Evolutionary conservation across 176 grass and related monocot species (phyloP), one percentile per base, ranked within the genome.

Genomic region (Musa troglodytarum): DNA sequence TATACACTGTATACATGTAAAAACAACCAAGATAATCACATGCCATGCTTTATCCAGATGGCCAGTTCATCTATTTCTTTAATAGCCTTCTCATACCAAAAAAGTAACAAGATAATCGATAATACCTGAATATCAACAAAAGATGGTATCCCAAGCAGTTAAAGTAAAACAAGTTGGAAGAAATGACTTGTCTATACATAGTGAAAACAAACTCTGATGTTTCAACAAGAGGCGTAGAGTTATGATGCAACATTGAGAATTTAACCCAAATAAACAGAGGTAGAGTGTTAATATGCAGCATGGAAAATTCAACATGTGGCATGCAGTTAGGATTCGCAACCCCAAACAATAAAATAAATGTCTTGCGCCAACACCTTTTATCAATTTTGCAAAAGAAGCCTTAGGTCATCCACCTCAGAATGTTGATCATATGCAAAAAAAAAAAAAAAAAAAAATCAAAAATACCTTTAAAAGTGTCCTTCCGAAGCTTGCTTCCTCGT

Each of bases 401-500:
- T 65, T 28, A n/a, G 22, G 19, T 19, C 21, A 13, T 65, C 2
- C 21, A 65, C 63, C 63, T 13, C 23, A 8, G 12, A 26, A 65
- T 26, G 24, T 21, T 12, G 11, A n/a, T 21, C 63, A 65, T 26
- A 52, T 56, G 21, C 15, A 55, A 13, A n/a, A 74, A 73, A 26
- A 22, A 22, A 22, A 22, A 22, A 22, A 22, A 22, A 22, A 22
- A 22, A 22, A 29, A 65, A 69, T 14, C 19, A 86, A 61, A 21
- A 80, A 81, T 79, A 98, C 95, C 95, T 98, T 98, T 74, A 83
- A 82, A 55, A 98, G 83, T 63, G 95, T 98, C 54, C 89, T 98
- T 84, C 92, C 95, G 57, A 98, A 98, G 73, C 95, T 98, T 83
- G 83, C 88, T 88, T 98, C 95, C 79, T 98, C 95, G 49, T 89